phyloP scores from a whole-genome alignment of 2,329 filamentous ascomycete genomes.

The Aspergillus sp. region DNA sequence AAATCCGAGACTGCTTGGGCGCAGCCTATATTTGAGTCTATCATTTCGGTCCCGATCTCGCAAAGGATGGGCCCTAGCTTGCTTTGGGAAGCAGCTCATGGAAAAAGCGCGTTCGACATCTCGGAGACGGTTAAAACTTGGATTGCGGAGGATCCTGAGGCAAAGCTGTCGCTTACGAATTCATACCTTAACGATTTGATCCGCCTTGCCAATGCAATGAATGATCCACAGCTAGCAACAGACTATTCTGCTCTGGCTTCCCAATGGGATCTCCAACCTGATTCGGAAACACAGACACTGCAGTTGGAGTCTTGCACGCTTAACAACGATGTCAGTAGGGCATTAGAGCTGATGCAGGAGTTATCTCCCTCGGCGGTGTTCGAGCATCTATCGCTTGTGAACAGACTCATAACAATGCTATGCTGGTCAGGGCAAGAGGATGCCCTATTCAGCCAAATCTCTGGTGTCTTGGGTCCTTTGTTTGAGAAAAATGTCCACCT shows the following conservation, averaged over 20 bases:
- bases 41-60: constrained; percentile 42
- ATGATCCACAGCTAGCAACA: constrained; percentile 64
- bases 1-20: constrained; percentile 57
- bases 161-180: constrained; percentile 51
- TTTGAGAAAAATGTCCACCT: constrained; percentile 62
- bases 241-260: constrained; percentile 61
- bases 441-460: constrained; percentile 61
- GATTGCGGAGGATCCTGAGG: constrained; percentile 39
- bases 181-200: constrained; percentile 70
- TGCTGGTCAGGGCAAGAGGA: constrained; percentile 46
- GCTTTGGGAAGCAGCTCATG: constrained; percentile 65
- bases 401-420: constrained; percentile 63
- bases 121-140: constrained; percentile 64
- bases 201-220: constrained; percentile 59
- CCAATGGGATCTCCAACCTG: constrained; percentile 56
- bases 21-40: constrained; percentile 47
- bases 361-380: constrained; percentile 46
- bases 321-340: constrained; percentile 60
- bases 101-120: constrained; percentile 63
- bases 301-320: constrained; percentile 70
- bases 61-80: constrained; percentile 63
- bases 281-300: constrained; percentile 63
- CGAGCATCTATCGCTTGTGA: constrained; percentile 57
- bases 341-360: constrained; percentile 47
- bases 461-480: constrained; percentile 63